phyloP scores from a whole-genome alignment of 768 basidiomycete species.

The Piloderma croceum region DNA sequence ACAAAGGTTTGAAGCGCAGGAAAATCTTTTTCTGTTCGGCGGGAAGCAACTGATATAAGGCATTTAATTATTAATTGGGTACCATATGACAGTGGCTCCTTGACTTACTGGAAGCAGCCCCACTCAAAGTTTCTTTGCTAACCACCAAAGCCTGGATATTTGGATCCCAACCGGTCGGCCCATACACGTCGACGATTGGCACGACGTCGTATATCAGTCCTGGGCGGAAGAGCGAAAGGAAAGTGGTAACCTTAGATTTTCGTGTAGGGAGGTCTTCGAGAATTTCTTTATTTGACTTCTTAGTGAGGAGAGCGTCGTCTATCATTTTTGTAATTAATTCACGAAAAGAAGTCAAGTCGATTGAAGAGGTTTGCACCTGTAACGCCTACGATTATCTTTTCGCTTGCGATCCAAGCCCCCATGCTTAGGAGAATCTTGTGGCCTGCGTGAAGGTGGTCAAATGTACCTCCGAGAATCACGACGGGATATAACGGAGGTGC shows the following conservation, averaged over 20 bases:
- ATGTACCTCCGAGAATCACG: slow-evolving; percentile 90
- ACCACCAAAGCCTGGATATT: slow-evolving; percentile 91
- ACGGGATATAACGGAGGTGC: slow-evolving; percentile 46
- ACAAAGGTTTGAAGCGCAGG: slow-evolving; percentile 62
- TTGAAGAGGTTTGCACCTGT: slow-evolving; percentile 50
- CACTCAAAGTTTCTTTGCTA: slow-evolving; percentile 79
- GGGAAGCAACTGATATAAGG: slow-evolving; percentile 57
- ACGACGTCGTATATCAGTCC: slow-evolving; percentile 61
- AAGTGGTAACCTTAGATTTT: slow-evolving; percentile 51
- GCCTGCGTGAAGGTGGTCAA: slow-evolving; percentile 95
- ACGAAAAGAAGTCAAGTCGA: slow-evolving; percentile 8
- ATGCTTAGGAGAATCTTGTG: slow-evolving; percentile 96
- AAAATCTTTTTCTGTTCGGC: slow-evolving; percentile 50
- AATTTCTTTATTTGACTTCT: slow-evolving; percentile 65
- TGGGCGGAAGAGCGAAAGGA: slow-evolving; percentile 68
- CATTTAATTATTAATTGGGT: background rate
- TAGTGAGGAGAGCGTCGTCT: slow-evolving; percentile 68
- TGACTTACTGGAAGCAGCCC: slow-evolving; percentile 68
- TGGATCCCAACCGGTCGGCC: slow-evolving; percentile 84
- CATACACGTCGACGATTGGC: slow-evolving; percentile 79
- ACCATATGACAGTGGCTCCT: background rate
- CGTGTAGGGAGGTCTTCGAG: slow-evolving; percentile 60
- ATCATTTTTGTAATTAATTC: slow-evolving; percentile 12
- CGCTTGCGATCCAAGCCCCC: slow-evolving; percentile 73
- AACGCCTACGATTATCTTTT: slow-evolving; percentile 86